Evolutionary conservation across 768 basidiomycete genomes (phyloP).

Genomic region (Floccularia luteovirens): DNA sequence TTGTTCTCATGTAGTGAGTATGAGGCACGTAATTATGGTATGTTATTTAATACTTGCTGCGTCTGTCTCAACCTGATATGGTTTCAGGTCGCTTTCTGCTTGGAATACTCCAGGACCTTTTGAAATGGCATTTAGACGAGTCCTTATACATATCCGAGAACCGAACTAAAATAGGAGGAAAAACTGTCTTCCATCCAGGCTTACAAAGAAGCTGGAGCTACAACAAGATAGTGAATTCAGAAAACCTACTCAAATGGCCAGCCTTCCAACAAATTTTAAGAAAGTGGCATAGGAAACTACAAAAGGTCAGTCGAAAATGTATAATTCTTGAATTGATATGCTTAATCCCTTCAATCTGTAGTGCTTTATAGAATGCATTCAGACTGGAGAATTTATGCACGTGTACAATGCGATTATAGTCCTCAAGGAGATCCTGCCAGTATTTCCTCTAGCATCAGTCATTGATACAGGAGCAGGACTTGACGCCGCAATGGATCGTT

Average conservation of each 20-base stretch:
- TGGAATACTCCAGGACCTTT: conserved; percentile 70
- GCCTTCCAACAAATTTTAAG: conserved; percentile 62
- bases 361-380: conserved; percentile 77
- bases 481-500: conserved; percentile 53
- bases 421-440: conserved; percentile 82
- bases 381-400: conserved; percentile 91
- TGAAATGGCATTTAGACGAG: conserved; percentile 77
- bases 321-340: not conserved
- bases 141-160: conserved; percentile 65
- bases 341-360: conserved; percentile 18
- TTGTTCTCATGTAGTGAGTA: conserved; percentile 94
- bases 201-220: conserved; percentile 46
- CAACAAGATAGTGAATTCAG: conserved; percentile 30
- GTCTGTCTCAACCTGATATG: conserved; percentile 2
- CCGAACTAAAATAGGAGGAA: conserved; percentile 56
- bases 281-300: conserved; percentile 82
- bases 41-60: conserved; percentile 8
- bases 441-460: conserved; percentile 72
- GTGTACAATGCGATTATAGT: conserved; percentile 96
- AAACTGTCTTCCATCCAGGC: conserved; percentile 57
- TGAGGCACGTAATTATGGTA: conserved; percentile 92
- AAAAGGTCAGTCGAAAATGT: conserved; percentile 52
- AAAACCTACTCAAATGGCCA: conserved; percentile 60
- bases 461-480: conserved; percentile 47
- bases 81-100: conserved; percentile 75